A percentile compares a stretch with the other conserved stretches of the same genome.
phyloP scores from a whole-genome alignment of 2,329 filamentous ascomycete genomes.

The Ophiosphaerella narmari region DNA sequence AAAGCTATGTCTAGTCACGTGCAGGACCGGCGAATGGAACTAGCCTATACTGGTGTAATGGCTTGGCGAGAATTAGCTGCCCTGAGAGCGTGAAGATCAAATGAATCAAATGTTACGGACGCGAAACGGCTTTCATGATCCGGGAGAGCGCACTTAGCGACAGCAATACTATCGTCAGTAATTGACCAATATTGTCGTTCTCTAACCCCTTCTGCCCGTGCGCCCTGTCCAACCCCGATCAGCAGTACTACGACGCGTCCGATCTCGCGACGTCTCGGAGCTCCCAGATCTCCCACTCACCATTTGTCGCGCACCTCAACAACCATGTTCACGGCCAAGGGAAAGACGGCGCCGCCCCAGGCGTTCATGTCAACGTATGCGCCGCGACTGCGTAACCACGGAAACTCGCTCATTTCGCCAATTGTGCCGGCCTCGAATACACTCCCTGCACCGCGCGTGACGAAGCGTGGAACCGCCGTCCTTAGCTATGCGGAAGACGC shows the following conservation, averaged over 20 bases:
- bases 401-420: slow-evolving; percentile 87
- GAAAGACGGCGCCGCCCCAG: slow-evolving; percentile 66
- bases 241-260: slow-evolving; percentile 36
- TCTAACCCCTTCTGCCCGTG: slow-evolving; percentile 4
- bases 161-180: background rate
- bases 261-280: slow-evolving; percentile 35
- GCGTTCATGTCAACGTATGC: slow-evolving; percentile 91
- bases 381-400: slow-evolving; percentile 85
- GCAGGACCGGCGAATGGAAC: background rate
- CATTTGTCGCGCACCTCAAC: slow-evolving; percentile 25
- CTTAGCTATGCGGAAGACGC: slow-evolving; percentile 99
- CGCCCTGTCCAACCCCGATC: background rate
- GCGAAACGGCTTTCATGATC: slow-evolving; percentile 25
- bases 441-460: slow-evolving; percentile 77
- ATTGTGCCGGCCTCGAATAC: slow-evolving; percentile 73
- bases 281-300: slow-evolving; percentile 29
- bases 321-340: slow-evolving; percentile 48
- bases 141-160: slow-evolving; percentile 3
- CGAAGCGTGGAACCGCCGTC: slow-evolving; percentile 92
- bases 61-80: slow-evolving; percentile 24
- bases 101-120: slow-evolving; percentile 29
- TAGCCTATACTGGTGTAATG: slow-evolving; percentile 6
- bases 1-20: background rate
- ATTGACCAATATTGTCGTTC: background rate
- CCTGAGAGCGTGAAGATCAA: slow-evolving; percentile 22